phyloP scores from a whole-genome alignment of 345 rosid species.

The Toxicodendron radicans region DNA sequence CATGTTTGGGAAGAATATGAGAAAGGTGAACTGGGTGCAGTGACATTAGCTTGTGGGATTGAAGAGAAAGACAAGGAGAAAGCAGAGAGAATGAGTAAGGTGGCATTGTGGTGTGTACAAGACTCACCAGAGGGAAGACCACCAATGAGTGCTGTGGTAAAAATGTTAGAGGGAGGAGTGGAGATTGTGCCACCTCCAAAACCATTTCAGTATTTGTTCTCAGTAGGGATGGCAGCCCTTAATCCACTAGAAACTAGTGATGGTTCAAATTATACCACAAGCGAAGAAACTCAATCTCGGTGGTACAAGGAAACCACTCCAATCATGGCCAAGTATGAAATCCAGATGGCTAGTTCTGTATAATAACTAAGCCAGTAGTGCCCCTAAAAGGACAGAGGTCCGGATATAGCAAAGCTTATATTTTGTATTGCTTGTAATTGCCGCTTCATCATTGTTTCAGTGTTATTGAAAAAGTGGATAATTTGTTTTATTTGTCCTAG shows the following conservation, averaged over 20 bases:
- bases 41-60: conserved; percentile 19
- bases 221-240: neutral
- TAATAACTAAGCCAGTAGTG: conserved; percentile 1
- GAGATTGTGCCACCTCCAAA: conserved; percentile 19
- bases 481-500: neutral
- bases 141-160: conserved; percentile 28
- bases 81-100: conserved; percentile 17
- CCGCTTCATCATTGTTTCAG: neutral
- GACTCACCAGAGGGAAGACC: conserved; percentile 28
- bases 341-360: conserved; percentile 6
- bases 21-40: conserved; percentile 3
- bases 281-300: neutral
- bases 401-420: neutral
- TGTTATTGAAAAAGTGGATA: neutral
- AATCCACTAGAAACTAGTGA: neutral
- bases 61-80: conserved; percentile 20
- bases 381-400: neutral
- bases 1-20: conserved; percentile 19
- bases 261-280: neutral
- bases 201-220: conserved; percentile 25
- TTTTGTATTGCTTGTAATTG: neutral
- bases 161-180: conserved; percentile 35
- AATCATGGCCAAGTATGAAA: conserved; percentile 17
- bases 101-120: conserved; percentile 29
- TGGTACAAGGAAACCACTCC: conserved; percentile 27